phyloP scores from a whole-genome alignment of 2,329 filamentous ascomycete genomes.

The Cercospora canescens region DNA sequence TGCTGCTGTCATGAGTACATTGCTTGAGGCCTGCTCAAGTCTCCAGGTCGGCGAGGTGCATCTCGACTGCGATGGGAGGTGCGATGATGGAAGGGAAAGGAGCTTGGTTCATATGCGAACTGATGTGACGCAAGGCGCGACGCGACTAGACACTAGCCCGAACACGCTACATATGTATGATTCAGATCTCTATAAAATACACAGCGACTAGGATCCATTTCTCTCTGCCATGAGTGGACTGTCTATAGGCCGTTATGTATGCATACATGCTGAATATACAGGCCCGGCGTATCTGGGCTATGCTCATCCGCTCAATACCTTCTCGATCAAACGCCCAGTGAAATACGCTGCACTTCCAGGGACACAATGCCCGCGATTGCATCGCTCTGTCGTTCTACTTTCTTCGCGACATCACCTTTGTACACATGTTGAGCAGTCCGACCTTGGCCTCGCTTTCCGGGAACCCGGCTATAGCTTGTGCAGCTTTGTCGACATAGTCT shows the following conservation, averaged over 20 bases:
- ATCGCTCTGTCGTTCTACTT: conserved; percentile 57
- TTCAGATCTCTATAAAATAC: neutral
- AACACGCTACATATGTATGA: neutral
- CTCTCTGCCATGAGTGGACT: conserved; percentile 1
- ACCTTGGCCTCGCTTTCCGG: conserved; percentile 94
- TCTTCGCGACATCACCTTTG: conserved; percentile 83
- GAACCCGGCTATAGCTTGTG: conserved; percentile 78
- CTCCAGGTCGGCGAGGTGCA: neutral
- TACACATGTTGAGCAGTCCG: conserved; percentile 88
- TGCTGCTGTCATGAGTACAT: neutral
- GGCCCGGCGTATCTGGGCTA: neutral
- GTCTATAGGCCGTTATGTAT: conserved; percentile 10
- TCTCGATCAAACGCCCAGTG: neutral
- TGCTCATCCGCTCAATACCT: neutral
- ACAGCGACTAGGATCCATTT: neutral
- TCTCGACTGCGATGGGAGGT: neutral
- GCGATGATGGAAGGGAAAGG: conserved; percentile 8
- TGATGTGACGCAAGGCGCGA: conserved; percentile 7
- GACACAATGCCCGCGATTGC: neutral
- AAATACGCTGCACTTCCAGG: neutral
- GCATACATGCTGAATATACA: conserved; percentile 18
- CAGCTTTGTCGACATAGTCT: conserved; percentile 85
- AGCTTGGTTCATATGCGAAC: conserved; percentile 2
- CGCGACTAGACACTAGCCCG: neutral
- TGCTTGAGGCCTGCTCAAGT: conserved; percentile 26